A percentile compares a stretch with the other conserved stretches of the same genome.
phyloP scores from a whole-genome alignment of 768 basidiomycete species.

The Cyclocybe aegerita region DNA sequence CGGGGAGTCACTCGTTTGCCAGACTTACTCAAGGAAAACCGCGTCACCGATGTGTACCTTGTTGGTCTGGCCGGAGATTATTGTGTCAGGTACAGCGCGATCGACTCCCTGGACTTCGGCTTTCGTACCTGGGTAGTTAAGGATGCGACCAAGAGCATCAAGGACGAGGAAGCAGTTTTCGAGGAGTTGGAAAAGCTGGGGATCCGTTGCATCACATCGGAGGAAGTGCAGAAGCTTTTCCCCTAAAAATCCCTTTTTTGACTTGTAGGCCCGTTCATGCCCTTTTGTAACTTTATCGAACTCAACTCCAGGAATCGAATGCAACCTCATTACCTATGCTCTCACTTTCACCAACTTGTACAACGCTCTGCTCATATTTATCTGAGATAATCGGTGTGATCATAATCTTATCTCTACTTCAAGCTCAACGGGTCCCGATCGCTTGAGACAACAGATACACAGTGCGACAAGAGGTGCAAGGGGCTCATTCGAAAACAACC shows the following conservation, averaged over 20 bases:
- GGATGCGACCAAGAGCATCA: conserved; percentile 48
- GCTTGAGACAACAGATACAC: neutral
- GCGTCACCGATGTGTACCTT: conserved; percentile 59
- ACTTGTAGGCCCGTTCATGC: no score
- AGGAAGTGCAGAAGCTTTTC: conserved; percentile 19
- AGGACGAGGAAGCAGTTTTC: conserved; percentile 31
- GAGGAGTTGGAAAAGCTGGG: conserved; percentile 33
- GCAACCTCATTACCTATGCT: no score
- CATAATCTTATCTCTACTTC: neutral
- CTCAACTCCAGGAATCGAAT: no score
- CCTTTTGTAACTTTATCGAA: no score
- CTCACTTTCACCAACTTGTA: no score
- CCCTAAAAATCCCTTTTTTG: no score
- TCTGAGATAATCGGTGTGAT: no score
- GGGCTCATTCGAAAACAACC: no score
- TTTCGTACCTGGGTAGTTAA: conserved; percentile 51
- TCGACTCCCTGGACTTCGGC: conserved; percentile 49
- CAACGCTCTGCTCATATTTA: no score
- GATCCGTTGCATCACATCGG: conserved; percentile 21
- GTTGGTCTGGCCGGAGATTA: conserved; percentile 77
- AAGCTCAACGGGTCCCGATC: neutral
- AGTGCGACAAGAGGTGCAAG: no score
- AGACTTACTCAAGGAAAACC: conserved; percentile 34
- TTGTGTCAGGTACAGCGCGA: conserved; percentile 64
- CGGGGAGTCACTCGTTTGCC: conserved; percentile 48